Percentiles rank a stretch among this genome's conserved stretches.
Evolutionary conservation across 2,329 filamentous ascomycete species (phyloP).

Genomic region (Alternaria sp.): DNA sequence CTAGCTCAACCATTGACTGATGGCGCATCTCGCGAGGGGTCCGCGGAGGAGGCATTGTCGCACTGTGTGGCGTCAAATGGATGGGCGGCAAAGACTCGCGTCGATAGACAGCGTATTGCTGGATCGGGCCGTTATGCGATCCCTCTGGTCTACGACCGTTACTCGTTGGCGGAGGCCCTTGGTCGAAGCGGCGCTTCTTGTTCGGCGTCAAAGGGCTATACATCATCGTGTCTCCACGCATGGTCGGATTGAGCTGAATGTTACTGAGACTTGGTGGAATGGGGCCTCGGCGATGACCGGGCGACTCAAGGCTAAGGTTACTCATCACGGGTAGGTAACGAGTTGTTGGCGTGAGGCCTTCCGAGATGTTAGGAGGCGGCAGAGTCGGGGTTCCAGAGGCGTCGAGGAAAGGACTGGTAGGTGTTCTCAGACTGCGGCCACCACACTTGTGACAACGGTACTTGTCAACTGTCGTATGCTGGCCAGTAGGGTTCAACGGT

Average conservation of each 20-base stretch:
- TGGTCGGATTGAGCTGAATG: constrained; percentile 31
- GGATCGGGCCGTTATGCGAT: constrained; percentile 38
- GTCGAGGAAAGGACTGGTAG: constrained; percentile 63
- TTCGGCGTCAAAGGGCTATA: constrained; percentile 43
- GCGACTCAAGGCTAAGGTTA: constrained; percentile 50
- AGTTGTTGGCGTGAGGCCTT: constrained; percentile 40
- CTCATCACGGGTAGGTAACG: constrained; percentile 47
- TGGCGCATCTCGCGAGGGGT: constrained; percentile 39
- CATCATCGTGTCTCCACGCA: constrained; percentile 32
- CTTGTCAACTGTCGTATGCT: constrained; percentile 51
- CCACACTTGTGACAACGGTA: constrained; percentile 73
- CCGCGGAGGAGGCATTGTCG: constrained; percentile 39
- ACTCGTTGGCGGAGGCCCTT: constrained; percentile 43
- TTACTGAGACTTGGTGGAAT: constrained; percentile 37
- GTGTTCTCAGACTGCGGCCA: constrained; percentile 69
- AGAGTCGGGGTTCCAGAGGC: constrained; percentile 49
- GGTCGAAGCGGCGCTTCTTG: constrained; percentile 45
- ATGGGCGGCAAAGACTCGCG: constrained; percentile 45
- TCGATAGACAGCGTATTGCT: constrained; percentile 20
- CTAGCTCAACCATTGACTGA: constrained; percentile 17
- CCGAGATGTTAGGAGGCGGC: constrained; percentile 47
- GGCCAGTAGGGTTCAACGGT: constrained; percentile 36
- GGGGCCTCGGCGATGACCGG: constrained; percentile 31
- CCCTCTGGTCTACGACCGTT: constrained; percentile 66
- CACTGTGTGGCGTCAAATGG: constrained; percentile 40